These are phyloP conservation scores for Zygoascus tannicola DNA, from an alignment of 805 yeast genomes.

Conservation along the genomic window DNA sequence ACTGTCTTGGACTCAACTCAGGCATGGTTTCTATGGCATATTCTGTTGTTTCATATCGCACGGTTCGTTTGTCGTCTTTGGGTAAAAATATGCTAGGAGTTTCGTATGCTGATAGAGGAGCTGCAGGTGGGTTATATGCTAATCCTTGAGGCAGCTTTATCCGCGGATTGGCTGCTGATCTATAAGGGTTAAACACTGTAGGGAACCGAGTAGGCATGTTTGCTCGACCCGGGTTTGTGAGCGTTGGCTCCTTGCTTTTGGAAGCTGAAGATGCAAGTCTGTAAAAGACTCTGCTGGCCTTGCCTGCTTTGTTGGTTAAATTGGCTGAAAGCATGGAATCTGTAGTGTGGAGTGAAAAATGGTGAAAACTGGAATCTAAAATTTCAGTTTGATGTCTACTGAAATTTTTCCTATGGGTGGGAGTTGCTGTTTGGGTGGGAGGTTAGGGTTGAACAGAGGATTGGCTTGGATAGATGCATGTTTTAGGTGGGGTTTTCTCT, in stretches of 20 bases:
- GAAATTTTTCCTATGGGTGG: no score
- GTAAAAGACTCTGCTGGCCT: no score
- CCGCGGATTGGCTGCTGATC: constrained; percentile 60
- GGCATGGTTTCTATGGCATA: constrained; percentile 19
- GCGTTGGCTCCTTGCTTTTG: not conserved
- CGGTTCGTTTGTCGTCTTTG: constrained; percentile 46
- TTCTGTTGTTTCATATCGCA: constrained; percentile 21
- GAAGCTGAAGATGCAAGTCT: no score
- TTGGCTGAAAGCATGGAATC: no score
- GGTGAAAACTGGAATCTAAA: no score
- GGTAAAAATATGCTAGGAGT: constrained; percentile 71
- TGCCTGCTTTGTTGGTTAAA: no score
- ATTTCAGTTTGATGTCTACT: no score
- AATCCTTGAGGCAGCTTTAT: constrained; percentile 50
- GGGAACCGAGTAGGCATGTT: constrained; percentile 32
- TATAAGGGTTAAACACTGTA: constrained; percentile 47
- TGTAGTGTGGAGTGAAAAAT: no score
- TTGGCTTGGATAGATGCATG: no score
- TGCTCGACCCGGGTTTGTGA: constrained; percentile 7
- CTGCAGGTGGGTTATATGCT: constrained; percentile 53
- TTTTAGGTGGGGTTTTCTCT: no score
- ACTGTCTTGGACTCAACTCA: constrained; percentile 31
- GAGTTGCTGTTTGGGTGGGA: no score
- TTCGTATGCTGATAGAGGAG: constrained; percentile 44
- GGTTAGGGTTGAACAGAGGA: no score